These are phyloP conservation scores for Nemania sp. DNA, from an alignment of 2,329 filamentous ascomycete species.

Conservation along the genomic window DNA sequence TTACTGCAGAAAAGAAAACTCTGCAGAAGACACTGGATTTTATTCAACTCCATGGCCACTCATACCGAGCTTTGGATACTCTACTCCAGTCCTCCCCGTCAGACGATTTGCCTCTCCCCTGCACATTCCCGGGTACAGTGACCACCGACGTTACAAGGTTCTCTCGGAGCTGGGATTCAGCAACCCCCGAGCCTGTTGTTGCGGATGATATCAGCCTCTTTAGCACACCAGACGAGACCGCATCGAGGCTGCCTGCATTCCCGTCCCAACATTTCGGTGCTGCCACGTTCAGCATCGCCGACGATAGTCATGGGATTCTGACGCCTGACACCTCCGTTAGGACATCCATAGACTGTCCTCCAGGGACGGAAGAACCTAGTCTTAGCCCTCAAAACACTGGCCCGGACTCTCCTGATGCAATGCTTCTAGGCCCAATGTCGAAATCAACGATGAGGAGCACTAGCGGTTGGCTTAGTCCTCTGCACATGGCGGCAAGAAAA, in stretches of 20 bases:
- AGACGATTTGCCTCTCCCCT: neutral
- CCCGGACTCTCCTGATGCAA: neutral
- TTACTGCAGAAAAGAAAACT: slow-evolving; percentile 10
- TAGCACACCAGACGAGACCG: slow-evolving; percentile 3
- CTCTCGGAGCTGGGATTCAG: slow-evolving; percentile 2
- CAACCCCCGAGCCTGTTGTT: slow-evolving; percentile 5
- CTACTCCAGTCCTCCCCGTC: slow-evolving; percentile 1
- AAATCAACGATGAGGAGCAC: neutral
- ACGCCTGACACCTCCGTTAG: neutral
- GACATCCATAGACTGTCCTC: neutral
- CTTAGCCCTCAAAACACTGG: neutral
- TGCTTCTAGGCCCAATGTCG: neutral
- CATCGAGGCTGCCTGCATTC: neutral
- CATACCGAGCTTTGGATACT: neutral
- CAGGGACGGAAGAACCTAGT: neutral
- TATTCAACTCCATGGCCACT: neutral
- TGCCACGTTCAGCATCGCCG: neutral
- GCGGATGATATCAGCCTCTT: slow-evolving; percentile 3
- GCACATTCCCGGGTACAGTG: neutral
- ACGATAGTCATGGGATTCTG: neutral
- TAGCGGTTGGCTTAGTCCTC: slow-evolving; percentile 39
- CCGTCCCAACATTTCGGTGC: neutral
- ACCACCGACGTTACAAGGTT: neutral
- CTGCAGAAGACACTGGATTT: slow-evolving; percentile 15
- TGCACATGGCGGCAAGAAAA: slow-evolving; percentile 44